Conservation (phyloP, 1,139 yeast genomes). For the Candida pseudoviswanathii region DNA sequence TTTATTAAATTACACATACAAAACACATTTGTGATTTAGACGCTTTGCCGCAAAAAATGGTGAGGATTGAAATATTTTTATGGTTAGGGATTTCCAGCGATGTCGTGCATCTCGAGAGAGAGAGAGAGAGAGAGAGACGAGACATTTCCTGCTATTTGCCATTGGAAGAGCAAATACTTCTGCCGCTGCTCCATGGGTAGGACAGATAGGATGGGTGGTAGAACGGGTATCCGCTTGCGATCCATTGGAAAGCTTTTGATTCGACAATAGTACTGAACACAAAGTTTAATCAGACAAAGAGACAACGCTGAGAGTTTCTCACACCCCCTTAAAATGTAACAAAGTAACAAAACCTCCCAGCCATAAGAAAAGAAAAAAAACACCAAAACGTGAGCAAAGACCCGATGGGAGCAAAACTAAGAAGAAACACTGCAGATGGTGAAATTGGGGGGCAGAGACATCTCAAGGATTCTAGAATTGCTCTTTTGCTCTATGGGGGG, state of each 20-base stretch:
- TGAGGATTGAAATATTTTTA: not conserved
- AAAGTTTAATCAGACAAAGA: too few species aligned
- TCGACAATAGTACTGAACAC: too few species aligned
- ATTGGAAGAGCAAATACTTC: too few species aligned
- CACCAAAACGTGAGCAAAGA: not conserved
- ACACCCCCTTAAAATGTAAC: slow-evolving; percentile 1
- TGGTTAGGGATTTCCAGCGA: not conserved
- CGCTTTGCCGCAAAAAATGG: slow-evolving; percentile 1
- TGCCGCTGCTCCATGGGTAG: too few species aligned
- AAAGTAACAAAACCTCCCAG: not conserved
- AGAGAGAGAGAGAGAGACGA: too few species aligned
- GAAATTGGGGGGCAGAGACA: too few species aligned
- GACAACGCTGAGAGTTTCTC: too few species aligned
- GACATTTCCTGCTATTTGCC: not conserved
- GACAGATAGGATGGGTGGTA: too few species aligned
- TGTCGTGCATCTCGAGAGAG: not conserved
- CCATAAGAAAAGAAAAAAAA: not conserved
- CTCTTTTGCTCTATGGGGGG: too few species aligned
- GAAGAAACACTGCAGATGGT: not conserved
- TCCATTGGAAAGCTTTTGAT: too few species aligned
- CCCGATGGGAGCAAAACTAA: not conserved
- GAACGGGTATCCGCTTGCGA: too few species aligned
- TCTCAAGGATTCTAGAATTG: too few species aligned
- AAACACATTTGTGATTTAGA: not conserved
- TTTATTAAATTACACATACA: not conserved